Evolutionary conservation across 768 basidiomycete species (phyloP).

Genomic region (Kwoniella heveanensis): DNA sequence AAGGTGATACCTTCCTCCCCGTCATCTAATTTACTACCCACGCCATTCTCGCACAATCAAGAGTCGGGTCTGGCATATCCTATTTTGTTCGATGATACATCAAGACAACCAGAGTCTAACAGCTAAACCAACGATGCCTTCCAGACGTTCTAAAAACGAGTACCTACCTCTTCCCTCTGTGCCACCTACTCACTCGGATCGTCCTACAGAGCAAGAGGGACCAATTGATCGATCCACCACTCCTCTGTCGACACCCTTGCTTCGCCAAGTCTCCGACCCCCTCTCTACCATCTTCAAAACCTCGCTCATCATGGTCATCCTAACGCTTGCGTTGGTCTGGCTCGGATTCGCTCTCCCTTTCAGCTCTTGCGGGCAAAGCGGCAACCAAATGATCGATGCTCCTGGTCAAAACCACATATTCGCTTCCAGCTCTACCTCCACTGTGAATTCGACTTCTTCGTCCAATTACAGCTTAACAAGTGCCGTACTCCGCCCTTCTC

Average conservation of each 20-base stretch:
- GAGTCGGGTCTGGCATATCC: too few species aligned
- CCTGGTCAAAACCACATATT: neutral
- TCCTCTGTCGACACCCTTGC: neutral
- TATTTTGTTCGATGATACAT: too few species aligned
- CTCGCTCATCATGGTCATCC: neutral
- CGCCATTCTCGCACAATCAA: too few species aligned
- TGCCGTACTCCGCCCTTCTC: neutral
- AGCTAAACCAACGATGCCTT: too few species aligned
- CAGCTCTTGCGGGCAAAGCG: neutral
- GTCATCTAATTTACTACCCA: too few species aligned
- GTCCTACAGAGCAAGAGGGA: too few species aligned
- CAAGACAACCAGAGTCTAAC: too few species aligned
- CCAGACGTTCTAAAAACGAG: too few species aligned
- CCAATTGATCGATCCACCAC: neutral
- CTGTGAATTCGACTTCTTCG: neutral
- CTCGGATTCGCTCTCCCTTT: constrained; percentile 2
- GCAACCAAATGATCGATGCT: too few species aligned
- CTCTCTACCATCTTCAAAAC: neutral
- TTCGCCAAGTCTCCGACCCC: neutral
- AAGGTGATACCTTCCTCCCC: too few species aligned
- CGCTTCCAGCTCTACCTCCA: constrained; percentile 1
- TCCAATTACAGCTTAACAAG: neutral
- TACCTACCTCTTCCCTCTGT: too few species aligned
- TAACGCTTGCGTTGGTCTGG: neutral
- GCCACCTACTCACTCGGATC: too few species aligned